These are phyloP conservation scores for Penicillium silybi DNA, from an alignment of 495 filamentous ascomycete genomes.

Conservation along the genomic window DNA sequence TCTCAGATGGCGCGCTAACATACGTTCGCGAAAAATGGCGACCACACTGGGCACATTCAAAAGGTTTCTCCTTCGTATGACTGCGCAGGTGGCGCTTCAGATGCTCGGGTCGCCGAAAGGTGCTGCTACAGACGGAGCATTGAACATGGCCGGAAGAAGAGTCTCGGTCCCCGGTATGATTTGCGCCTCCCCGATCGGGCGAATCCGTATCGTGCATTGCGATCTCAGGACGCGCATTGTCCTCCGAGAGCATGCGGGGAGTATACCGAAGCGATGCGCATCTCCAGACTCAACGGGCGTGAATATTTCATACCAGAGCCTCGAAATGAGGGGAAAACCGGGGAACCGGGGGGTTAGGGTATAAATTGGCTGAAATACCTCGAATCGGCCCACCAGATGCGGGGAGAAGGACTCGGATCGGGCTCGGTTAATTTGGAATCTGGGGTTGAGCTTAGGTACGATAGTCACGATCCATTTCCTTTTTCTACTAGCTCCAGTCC, in stretches of 20 bases:
- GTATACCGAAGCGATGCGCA: constrained; percentile 16
- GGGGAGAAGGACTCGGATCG: constrained; percentile 6
- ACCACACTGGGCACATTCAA: constrained; percentile 62
- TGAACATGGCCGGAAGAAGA: constrained; percentile 25
- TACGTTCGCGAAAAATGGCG: constrained; percentile 63
- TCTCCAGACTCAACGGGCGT: constrained; percentile 2
- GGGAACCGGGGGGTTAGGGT: neutral
- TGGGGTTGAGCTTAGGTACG: constrained; percentile 6
- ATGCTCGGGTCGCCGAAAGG: constrained; percentile 67
- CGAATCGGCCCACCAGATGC: constrained; percentile 9
- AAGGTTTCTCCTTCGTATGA: constrained; percentile 67
- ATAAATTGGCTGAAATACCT: neutral
- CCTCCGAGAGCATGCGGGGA: constrained; percentile 32
- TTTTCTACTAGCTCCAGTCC: too few species aligned
- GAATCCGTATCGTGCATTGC: neutral
- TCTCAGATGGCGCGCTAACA: constrained; percentile 5
- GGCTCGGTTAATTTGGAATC: constrained; percentile 25
- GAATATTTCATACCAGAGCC: neutral
- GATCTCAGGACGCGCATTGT: constrained; percentile 21
- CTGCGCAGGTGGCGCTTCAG: constrained; percentile 68
- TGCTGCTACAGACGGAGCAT: constrained; percentile 50
- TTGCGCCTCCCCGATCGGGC: constrained; percentile 2
- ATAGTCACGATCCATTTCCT: too few species aligned
- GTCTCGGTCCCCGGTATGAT: constrained; percentile 18
- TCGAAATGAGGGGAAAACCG: constrained; percentile 12